Conservation (phyloP, 148 eudicot species). For the Chenopodium album region DNA sequence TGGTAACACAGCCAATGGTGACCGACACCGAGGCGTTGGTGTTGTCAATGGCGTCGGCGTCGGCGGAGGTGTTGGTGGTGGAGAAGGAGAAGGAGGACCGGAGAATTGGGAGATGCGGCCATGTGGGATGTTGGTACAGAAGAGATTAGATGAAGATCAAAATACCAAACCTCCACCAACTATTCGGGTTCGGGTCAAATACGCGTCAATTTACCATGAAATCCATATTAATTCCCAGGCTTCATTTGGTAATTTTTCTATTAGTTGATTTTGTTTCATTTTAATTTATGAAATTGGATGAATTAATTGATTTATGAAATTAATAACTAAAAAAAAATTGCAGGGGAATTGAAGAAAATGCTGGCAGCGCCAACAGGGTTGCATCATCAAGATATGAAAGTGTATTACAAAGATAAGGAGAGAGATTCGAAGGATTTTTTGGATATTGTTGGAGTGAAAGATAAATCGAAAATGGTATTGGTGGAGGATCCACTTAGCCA, state of each 20-base stretch:
- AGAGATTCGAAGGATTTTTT: constrained; percentile 67
- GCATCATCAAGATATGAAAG: constrained; percentile 87
- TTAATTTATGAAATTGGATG: background rate
- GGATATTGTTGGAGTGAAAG: constrained; percentile 74
- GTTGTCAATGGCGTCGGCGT: constrained; percentile 17
- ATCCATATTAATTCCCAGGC: constrained; percentile 70
- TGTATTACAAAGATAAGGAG: constrained; percentile 70
- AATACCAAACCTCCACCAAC: constrained; percentile 47
- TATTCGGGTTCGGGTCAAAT: constrained; percentile 79
- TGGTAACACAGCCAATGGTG: constrained; percentile 15
- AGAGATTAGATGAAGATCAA: constrained; percentile 58
- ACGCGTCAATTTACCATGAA: constrained; percentile 64
- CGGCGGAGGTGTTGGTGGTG: constrained; percentile 21
- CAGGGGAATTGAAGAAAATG: constrained; percentile 94
- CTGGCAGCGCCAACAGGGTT: constrained; percentile 74
- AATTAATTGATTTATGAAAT: background rate
- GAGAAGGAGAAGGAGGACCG: constrained; percentile 20
- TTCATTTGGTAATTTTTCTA: constrained; percentile 53
- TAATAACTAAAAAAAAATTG: background rate
- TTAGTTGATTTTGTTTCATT: background rate
- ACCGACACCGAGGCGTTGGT: constrained; percentile 23
- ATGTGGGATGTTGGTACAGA: constrained; percentile 90
- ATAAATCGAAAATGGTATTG: constrained; percentile 72
- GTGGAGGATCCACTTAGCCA: constrained; percentile 82
- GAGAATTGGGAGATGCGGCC: constrained; percentile 88